A percentile compares a stretch with the other conserved stretches of the same genome.
These are phyloP conservation scores for Salix arbutifolia DNA, from an alignment of 345 rosid genomes.

Conservation along the genomic window DNA sequence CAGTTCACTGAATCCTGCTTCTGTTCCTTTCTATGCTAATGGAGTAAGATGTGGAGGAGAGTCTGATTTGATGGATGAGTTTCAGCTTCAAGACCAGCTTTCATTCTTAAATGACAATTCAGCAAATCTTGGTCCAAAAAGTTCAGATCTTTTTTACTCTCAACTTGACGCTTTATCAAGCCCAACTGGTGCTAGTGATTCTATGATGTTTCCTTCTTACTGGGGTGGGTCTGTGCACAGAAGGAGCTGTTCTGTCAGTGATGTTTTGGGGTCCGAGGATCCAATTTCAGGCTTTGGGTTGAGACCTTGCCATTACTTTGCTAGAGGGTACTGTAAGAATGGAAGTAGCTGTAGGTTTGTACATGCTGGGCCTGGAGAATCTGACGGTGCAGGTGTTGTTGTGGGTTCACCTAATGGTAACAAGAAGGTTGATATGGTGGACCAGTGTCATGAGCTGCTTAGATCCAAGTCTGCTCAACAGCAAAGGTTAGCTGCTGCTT, in stretches of 20 bases:
- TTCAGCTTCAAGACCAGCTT: constrained; percentile 64
- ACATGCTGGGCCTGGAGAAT: constrained; percentile 50
- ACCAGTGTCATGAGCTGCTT: constrained; percentile 63
- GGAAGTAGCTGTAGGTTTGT: constrained; percentile 80
- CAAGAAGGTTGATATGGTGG: constrained; percentile 57
- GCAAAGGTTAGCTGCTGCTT: constrained; percentile 50
- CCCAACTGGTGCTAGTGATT: constrained; percentile 26
- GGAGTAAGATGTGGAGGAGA: constrained; percentile 50
- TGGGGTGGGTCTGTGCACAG: constrained; percentile 57
- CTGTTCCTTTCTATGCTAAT: constrained; percentile 51
- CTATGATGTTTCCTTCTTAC: constrained; percentile 39
- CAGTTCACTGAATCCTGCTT: constrained; percentile 52
- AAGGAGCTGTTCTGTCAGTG: constrained; percentile 71
- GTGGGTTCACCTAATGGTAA: constrained; percentile 57
- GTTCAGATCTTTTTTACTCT: constrained; percentile 43
- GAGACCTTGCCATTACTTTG: constrained; percentile 82
- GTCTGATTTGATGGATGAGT: constrained; percentile 49
- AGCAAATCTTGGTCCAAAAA: constrained; percentile 31
- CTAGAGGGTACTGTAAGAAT: constrained; percentile 90
- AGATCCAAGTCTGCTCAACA: constrained; percentile 85
- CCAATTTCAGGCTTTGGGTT: constrained; percentile 64
- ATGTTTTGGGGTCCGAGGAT: constrained; percentile 65
- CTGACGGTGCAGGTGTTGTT: constrained; percentile 35
- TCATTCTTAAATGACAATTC: constrained; percentile 57
- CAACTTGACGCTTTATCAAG: constrained; percentile 37